Percentiles rank a stretch among this genome's conserved stretches.
These are phyloP conservation scores for Pythium apleroticum DNA, from an alignment of 352 stramenopile genomes.

Conservation along the genomic window DNA sequence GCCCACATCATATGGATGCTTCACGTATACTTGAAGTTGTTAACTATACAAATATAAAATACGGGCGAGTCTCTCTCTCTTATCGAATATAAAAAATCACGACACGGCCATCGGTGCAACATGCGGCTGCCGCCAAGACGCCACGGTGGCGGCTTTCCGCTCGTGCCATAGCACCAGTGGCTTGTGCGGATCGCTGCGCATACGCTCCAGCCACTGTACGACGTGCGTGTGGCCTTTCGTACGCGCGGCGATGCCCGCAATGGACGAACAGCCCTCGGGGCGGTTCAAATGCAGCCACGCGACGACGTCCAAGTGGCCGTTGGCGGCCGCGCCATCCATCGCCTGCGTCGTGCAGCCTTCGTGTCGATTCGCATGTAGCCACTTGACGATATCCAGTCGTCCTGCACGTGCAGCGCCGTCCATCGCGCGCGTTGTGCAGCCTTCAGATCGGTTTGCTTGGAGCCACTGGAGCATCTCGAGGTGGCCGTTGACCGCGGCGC, in stretches of 20 bases:
- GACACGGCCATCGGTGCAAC: background rate
- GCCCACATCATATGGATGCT: background rate
- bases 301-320: constrained; percentile 17
- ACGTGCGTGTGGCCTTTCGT: constrained; percentile 15
- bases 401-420: constrained; percentile 16
- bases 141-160: background rate
- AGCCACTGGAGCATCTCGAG: constrained; percentile 17
- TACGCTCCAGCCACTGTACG: constrained; percentile 12
- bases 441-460: constrained; percentile 18
- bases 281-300: constrained; percentile 22
- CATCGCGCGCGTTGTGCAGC: constrained; percentile 22
- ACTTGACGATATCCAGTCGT: constrained; percentile 22
- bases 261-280: constrained; percentile 17
- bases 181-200: constrained; percentile 5
- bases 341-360: constrained; percentile 28
- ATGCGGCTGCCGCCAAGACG: constrained; percentile 2
- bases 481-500: constrained; percentile 19
- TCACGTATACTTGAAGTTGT: background rate
- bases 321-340: constrained; percentile 21
- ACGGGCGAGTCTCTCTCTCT: background rate
- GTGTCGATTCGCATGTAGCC: constrained; percentile 14
- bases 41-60: background rate
- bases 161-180: constrained; percentile 21
- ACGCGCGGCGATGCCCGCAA: constrained; percentile 2
- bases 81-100: constrained; percentile 4